Evolutionary conservation across 257 asterid species (phyloP).

Genomic region (Primulina huaijiensis): DNA sequence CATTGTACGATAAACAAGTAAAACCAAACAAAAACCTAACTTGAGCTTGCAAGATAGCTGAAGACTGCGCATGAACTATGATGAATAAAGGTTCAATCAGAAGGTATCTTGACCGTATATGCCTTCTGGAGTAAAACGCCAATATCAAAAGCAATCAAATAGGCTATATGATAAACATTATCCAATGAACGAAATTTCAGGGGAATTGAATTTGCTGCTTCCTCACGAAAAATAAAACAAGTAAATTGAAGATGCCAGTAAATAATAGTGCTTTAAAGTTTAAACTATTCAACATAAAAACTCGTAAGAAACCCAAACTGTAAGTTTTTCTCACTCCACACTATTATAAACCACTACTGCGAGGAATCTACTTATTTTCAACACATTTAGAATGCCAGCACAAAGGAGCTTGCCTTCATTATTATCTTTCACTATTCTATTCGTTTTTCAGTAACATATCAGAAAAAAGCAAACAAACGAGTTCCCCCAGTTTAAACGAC

Average conservation of each 20-base stretch:
- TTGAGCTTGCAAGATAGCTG: not conserved
- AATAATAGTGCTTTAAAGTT: too few species aligned
- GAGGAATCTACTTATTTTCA: not conserved
- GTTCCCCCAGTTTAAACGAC: not conserved
- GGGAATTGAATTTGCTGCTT: not conserved
- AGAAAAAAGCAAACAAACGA: not conserved
- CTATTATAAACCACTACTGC: not conserved
- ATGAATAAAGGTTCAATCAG: not conserved
- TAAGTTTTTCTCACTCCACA: not conserved
- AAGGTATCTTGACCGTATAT: not conserved
- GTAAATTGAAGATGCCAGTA: not conserved
- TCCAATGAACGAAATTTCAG: not conserved
- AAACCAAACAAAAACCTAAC: too few species aligned
- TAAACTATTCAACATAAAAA: too few species aligned
- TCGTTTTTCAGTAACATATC: not conserved
- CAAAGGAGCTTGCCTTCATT: not conserved
- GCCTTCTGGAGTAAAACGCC: not conserved
- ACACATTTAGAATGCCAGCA: conserved; percentile 13
- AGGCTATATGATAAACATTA: not conserved
- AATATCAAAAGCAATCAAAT: not conserved
- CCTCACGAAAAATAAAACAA: not conserved
- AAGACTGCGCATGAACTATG: not conserved
- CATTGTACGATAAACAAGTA: not conserved
- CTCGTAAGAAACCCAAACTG: not conserved
- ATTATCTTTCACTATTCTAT: not conserved